Percentiles rank a stretch among this genome's conserved stretches.
phyloP scores from a whole-genome alignment of 2,329 filamentous ascomycete genomes.

The Teratosphaeria epicoccoides region DNA sequence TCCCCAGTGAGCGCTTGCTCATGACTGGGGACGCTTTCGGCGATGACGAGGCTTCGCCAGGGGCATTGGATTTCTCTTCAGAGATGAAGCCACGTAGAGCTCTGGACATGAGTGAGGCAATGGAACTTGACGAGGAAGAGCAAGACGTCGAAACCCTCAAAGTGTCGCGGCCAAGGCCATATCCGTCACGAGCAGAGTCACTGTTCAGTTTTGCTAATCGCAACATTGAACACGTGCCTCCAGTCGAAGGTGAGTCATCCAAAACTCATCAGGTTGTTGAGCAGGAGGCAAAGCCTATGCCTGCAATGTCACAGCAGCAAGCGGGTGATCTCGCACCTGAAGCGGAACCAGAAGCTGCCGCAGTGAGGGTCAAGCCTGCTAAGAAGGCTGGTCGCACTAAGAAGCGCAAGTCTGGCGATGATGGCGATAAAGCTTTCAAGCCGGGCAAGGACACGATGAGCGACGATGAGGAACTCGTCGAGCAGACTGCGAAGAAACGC shows the following conservation, averaged over 20 bases:
- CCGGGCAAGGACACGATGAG: constrained; percentile 13
- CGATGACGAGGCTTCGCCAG: constrained; percentile 5
- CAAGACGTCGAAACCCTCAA: constrained; percentile 11
- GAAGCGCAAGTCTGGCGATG: constrained; percentile 21
- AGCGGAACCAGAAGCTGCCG: constrained; percentile 20
- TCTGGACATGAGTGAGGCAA: constrained; percentile 11
- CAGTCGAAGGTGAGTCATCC: not conserved
- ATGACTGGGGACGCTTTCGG: constrained; percentile 4
- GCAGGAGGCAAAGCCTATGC: not conserved
- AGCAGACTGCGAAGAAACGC: constrained; percentile 22
- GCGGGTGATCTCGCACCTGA: constrained; percentile 13
- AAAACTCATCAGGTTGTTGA: not conserved
- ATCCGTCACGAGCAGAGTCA: constrained; percentile 14
- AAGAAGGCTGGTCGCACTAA: constrained; percentile 14
- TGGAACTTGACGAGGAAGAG: constrained; percentile 11
- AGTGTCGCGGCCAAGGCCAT: constrained; percentile 8
- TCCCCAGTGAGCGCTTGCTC: constrained; percentile 31
- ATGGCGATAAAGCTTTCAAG: constrained; percentile 15
- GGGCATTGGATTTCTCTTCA: not conserved
- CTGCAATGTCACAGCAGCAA: not conserved
- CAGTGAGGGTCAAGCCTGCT: constrained; percentile 14
- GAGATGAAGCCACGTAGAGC: constrained; percentile 5
- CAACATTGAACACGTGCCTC: constrained; percentile 5
- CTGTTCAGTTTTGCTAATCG: constrained; percentile 14
- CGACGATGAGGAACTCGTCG: constrained; percentile 17